These are phyloP conservation scores for Phytopythium cucurbitacearum DNA, from an alignment of 352 stramenopile species.

Conservation along the genomic window DNA sequence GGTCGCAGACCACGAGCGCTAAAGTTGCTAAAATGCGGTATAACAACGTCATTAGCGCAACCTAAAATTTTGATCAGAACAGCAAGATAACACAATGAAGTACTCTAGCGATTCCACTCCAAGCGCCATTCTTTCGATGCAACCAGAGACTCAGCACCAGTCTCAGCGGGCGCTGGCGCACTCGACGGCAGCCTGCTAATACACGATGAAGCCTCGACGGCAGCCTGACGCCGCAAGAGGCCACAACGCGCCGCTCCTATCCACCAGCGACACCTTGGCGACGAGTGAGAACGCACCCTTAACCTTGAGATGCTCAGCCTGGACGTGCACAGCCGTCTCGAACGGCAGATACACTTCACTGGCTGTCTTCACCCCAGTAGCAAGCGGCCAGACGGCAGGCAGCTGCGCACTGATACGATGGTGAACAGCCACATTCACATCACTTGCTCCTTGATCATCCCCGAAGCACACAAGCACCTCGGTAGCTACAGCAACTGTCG, in stretches of 20 bases:
- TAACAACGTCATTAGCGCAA: no score
- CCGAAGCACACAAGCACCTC: conserved; percentile 28
- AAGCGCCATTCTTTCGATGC: no score
- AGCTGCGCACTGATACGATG: conserved; percentile 19
- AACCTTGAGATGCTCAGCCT: conserved; percentile 18
- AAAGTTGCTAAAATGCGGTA: no score
- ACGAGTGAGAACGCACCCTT: conserved; percentile 49
- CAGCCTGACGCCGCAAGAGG: conserved; percentile 30
- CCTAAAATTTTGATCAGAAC: no score
- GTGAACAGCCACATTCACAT: conserved; percentile 7
- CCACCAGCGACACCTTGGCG: conserved; percentile 24
- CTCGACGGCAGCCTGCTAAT: conserved; percentile 11
- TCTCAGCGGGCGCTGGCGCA: no score
- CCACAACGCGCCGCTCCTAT: conserved; percentile 25
- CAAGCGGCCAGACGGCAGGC: conserved; percentile 15
- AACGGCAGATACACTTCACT: conserved; percentile 30
- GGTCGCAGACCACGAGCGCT: no score
- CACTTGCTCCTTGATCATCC: conserved; percentile 1
- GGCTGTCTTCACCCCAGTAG: not conserved
- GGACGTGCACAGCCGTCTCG: conserved; percentile 37
- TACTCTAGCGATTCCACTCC: no score
- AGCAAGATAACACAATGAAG: no score
- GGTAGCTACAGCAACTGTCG: conserved; percentile 12
- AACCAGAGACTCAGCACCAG: no score
- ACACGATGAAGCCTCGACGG: conserved; percentile 47